Conservation (phyloP, 768 basidiomycete species). For the Calocybe gangraenosa region DNA sequence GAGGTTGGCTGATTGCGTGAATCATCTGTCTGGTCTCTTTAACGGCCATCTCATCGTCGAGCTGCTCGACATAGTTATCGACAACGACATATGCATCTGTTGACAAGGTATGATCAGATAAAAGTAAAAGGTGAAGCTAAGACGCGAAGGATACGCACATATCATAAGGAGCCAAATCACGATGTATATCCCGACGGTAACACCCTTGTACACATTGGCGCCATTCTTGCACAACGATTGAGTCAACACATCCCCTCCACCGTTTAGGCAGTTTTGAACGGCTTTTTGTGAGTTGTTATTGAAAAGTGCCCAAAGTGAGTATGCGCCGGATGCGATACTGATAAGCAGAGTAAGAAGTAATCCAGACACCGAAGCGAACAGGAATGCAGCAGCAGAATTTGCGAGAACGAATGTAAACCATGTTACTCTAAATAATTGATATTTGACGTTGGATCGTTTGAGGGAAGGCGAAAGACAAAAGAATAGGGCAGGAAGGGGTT, state of each 20-base stretch:
- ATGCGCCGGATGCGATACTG: constrained; percentile 44
- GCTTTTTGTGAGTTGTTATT: constrained; percentile 32
- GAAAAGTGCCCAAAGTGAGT: constrained; percentile 45
- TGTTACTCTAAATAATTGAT: constrained; percentile 23
- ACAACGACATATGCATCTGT: constrained; percentile 51
- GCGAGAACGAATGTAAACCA: constrained; percentile 48
- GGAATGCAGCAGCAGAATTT: constrained; percentile 66
- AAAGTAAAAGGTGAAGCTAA: background rate
- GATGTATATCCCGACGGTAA: constrained; percentile 41
- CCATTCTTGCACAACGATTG: constrained; percentile 37
- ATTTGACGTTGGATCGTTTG: constrained; percentile 13
- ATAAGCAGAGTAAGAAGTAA: constrained; percentile 42
- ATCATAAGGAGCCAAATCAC: constrained; percentile 51
- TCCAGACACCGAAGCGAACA: constrained; percentile 56
- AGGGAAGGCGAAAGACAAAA: constrained; percentile 15
- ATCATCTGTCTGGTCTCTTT: constrained; percentile 22
- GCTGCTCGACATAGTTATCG: constrained; percentile 47
- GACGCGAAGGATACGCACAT: constrained; percentile 33
- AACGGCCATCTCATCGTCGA: constrained; percentile 42
- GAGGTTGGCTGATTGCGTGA: constrained; percentile 18
- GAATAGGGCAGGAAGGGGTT: constrained; percentile 19
- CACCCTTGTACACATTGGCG: constrained; percentile 36
- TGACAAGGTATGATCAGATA: background rate
- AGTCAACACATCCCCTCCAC: constrained; percentile 22
- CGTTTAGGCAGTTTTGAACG: constrained; percentile 35